Evolutionary conservation across 2,329 filamentous ascomycete species (phyloP).

Genomic region (Diplodia seriata): DNA sequence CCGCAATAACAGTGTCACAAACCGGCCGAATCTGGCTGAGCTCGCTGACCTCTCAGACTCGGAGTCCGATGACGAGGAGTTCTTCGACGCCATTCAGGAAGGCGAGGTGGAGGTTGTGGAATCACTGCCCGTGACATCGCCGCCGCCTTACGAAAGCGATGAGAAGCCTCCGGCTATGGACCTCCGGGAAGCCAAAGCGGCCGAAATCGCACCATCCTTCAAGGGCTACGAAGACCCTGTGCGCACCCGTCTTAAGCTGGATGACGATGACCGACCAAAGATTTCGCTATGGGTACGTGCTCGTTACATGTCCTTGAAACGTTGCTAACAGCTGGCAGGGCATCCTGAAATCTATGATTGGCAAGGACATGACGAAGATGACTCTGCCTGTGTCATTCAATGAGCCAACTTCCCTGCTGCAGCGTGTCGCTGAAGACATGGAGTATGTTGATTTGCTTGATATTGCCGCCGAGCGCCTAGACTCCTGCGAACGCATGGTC

Average conservation of each 20-base stretch:
- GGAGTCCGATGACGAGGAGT: constrained; percentile 87
- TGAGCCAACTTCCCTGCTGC: constrained; percentile 92
- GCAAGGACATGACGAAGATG: constrained; percentile 99
- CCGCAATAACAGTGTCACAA: constrained; percentile 48
- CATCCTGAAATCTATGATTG: constrained; percentile 99
- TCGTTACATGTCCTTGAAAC: constrained; percentile 35
- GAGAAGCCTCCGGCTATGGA: constrained; percentile 53
- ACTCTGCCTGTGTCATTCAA: constrained; percentile 98
- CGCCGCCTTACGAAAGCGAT: constrained; percentile 44
- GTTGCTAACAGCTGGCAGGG: constrained; percentile 62
- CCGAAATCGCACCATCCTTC: constrained; percentile 79
- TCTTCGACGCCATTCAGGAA: constrained; percentile 95
- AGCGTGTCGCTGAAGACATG: constrained; percentile 96
- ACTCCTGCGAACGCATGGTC: constrained; percentile 89
- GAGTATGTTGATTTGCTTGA: constrained; percentile 95
- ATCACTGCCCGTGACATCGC: constrained; percentile 57
- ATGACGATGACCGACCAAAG: constrained; percentile 90
- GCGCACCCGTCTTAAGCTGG: constrained; percentile 80
- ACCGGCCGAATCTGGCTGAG: constrained; percentile 72
- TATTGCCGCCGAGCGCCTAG: constrained; percentile 79
- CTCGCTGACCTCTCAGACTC: constrained; percentile 70
- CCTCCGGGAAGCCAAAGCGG: constrained; percentile 56
- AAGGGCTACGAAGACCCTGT: constrained; percentile 91
- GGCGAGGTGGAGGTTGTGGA: constrained; percentile 84
- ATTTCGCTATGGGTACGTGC: constrained; percentile 90